phyloP scores from a whole-genome alignment of 352 stramenopile species.

The Phytophthora idaei region DNA sequence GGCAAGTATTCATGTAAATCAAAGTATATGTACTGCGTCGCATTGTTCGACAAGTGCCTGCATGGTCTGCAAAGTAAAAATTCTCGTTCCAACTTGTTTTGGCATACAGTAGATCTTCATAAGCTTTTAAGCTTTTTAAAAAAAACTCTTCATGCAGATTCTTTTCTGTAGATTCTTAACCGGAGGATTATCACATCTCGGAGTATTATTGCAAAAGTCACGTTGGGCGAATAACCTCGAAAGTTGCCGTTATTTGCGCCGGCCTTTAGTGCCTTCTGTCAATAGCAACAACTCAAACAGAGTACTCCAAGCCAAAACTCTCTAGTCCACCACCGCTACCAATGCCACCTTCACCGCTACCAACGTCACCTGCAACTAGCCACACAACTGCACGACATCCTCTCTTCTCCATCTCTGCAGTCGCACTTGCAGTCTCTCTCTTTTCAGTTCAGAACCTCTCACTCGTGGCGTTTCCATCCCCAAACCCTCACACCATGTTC shows the following conservation, averaged over 20 bases:
- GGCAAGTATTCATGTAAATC: too few relatives aligned
- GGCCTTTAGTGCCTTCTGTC: conserved; percentile 6
- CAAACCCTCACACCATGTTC: conserved; percentile 9
- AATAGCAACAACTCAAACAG: conserved; percentile 18
- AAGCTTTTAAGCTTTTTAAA: too few relatives aligned
- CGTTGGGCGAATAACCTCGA: conserved; percentile 16
- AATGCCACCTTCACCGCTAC: not conserved
- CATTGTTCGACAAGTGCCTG: too few relatives aligned
- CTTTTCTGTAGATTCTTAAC: not conserved
- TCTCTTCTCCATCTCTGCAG: not conserved
- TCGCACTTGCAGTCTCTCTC: not conserved
- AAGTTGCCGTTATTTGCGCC: conserved; percentile 8
- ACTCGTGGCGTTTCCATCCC: not conserved
- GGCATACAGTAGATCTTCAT: too few relatives aligned
- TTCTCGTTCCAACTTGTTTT: too few relatives aligned
- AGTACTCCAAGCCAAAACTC: not conserved
- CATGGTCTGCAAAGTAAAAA: too few relatives aligned
- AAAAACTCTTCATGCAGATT: too few relatives aligned
- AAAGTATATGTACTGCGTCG: too few relatives aligned
- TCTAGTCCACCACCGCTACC: not conserved
- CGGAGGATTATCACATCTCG: not conserved
- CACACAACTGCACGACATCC: not conserved
- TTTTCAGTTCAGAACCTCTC: not conserved
- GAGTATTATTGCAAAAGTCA: not conserved
- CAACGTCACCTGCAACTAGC: too few relatives aligned